phyloP scores from a whole-genome alignment of 2,329 filamentous ascomycete species.

The Teratosphaeria gauchensis region DNA sequence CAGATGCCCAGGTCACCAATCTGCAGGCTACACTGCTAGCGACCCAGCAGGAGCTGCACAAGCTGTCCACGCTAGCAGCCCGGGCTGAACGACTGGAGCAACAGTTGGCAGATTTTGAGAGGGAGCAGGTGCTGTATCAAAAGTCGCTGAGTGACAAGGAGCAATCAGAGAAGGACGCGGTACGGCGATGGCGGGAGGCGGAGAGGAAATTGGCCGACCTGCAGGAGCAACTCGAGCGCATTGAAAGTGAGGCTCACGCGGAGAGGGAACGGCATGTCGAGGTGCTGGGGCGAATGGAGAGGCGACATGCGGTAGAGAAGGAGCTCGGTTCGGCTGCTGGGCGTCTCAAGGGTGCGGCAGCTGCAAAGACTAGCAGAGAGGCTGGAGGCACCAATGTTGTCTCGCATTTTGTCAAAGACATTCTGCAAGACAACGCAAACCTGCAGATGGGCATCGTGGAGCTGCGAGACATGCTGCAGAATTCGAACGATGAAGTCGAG shows the following conservation, averaged over 20 bases:
- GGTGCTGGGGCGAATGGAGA: slow-evolving; percentile 72
- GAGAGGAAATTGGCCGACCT: slow-evolving; percentile 69
- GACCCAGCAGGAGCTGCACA: slow-evolving; percentile 67
- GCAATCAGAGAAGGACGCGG: slow-evolving; percentile 67
- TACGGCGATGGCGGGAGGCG: slow-evolving; percentile 76
- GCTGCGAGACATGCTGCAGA: slow-evolving; percentile 78
- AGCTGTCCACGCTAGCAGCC: slow-evolving; percentile 61
- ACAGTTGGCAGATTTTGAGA: slow-evolving; percentile 69
- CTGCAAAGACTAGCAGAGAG: slow-evolving; percentile 52
- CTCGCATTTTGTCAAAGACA: slow-evolving; percentile 92
- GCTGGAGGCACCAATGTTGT: slow-evolving; percentile 61
- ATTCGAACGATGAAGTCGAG: slow-evolving; percentile 90
- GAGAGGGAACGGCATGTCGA: slow-evolving; percentile 76
- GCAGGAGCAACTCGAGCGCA: slow-evolving; percentile 77
- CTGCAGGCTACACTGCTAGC: slow-evolving; percentile 68
- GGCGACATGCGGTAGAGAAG: slow-evolving; percentile 69
- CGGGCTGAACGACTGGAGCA: slow-evolving; percentile 71
- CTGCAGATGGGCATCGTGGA: slow-evolving; percentile 87
- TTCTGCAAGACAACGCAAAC: slow-evolving; percentile 89
- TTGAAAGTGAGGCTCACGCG: slow-evolving; percentile 72
- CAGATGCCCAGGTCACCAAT: slow-evolving; percentile 67
- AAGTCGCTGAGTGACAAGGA: slow-evolving; percentile 56
- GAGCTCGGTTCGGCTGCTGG: slow-evolving; percentile 72
- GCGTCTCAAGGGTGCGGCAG: slow-evolving; percentile 71
- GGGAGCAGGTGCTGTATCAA: slow-evolving; percentile 67